These are phyloP conservation scores for Heliamphora exappendiculata DNA, from an alignment of 148 eudicot species.

Conservation along the genomic window DNA sequence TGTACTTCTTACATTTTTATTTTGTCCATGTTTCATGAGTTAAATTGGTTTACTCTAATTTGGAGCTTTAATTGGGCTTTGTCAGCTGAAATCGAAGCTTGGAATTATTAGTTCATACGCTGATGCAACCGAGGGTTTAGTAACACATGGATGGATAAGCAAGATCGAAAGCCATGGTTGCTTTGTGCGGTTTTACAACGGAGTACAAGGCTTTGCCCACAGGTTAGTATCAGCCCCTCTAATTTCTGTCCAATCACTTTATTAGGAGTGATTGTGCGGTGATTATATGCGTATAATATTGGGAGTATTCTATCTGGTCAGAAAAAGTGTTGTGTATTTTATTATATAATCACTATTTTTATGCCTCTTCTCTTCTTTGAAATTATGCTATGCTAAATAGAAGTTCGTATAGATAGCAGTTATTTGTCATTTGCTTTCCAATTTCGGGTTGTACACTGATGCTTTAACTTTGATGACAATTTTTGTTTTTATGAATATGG, in stretches of 20 bases:
- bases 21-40: not conserved
- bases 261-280: not conserved
- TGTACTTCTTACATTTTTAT: not conserved
- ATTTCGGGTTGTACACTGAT: not conserved
- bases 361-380: not conserved
- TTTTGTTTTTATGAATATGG: not conserved
- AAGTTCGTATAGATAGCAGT: not conserved
- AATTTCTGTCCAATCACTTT: not conserved
- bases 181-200: conserved; percentile 86
- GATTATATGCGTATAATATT: not conserved
- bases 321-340: not conserved
- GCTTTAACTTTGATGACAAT: not conserved
- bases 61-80: conserved; percentile 6
- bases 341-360: not conserved
- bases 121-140: conserved; percentile 78
- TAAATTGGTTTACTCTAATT: not conserved
- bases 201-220: conserved; percentile 89
- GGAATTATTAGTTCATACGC: conserved; percentile 64
- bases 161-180: conserved; percentile 85
- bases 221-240: conserved; percentile 34
- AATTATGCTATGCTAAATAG: not conserved
- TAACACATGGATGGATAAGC: conserved; percentile 95
- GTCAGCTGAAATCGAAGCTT: conserved; percentile 86
- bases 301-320: not conserved
- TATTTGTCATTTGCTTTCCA: not conserved